Evolutionary conservation across 164 flowering plant species (phyloP).

Genomic region (Hamamelis virginiana): DNA sequence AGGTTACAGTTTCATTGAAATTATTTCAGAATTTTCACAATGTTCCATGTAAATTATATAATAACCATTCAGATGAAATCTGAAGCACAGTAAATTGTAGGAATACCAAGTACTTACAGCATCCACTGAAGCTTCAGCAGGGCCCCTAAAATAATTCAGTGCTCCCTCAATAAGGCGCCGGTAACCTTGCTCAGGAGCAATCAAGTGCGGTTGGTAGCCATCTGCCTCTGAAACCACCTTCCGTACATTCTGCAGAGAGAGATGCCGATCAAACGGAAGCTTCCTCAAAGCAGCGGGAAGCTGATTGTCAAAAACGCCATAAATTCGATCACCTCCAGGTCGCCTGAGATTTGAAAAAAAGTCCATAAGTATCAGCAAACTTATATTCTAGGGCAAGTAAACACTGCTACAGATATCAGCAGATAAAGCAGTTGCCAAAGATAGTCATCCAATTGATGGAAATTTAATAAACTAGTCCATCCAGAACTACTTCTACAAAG

Average conservation of each 20-base stretch:
- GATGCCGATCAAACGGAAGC: constrained; percentile 51
- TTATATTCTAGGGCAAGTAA: neutral
- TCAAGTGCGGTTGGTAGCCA: constrained; percentile 53
- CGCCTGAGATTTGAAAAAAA: constrained; percentile 26
- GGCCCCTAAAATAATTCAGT: constrained; percentile 40
- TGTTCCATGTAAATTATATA: neutral
- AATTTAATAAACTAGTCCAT: neutral
- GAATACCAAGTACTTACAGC: constrained; percentile 28
- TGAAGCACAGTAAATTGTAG: neutral
- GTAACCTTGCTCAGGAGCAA: constrained; percentile 60
- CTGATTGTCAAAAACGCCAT: constrained; percentile 52
- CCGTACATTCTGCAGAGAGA: constrained; percentile 43
- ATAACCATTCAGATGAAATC: neutral
- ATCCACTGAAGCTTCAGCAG: constrained; percentile 55
- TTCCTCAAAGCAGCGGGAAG: constrained; percentile 53
- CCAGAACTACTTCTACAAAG: too few species aligned
- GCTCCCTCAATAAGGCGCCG: constrained; percentile 48
- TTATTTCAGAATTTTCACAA: neutral
- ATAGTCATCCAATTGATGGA: neutral
- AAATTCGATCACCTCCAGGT: constrained; percentile 54
- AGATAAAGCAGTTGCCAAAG: neutral
- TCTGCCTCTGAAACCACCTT: constrained; percentile 49
- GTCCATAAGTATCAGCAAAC: neutral
- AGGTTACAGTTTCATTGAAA: neutral
- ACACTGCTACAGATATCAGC: neutral